Evolutionary conservation across 495 filamentous ascomycete species (phyloP), one percentile per base, ranked within the genome.

Genomic region (Tuber magnatum): DNA sequence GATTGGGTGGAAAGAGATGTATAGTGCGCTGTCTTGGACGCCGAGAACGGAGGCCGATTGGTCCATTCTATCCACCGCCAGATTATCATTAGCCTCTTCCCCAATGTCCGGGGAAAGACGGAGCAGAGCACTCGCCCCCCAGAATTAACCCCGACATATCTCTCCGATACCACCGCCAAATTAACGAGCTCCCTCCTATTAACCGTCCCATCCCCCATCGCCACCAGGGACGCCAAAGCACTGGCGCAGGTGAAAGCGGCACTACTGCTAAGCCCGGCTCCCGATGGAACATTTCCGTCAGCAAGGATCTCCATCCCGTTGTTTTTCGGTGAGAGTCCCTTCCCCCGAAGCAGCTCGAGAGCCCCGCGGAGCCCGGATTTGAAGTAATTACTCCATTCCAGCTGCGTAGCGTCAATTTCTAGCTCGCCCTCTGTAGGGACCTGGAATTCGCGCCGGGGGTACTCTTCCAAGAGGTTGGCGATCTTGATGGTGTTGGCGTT

Each of bases 311-410:
- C 87, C 91, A 99, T 93, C 79, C 92, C 92, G 40, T 87, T 89
- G 5, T 92, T 91, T 28, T 86, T 85, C 70, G 92, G 89, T 71
- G 86, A 84, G 2, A 83, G 74, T 44, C 87, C 85, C 80, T 91
- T 90, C 86, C 92, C 89, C 78, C 88, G 88, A 80, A 99, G 85
- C 71, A 97, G 86, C 82, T 93, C 89, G 44, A 96, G 81, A 9
- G 94, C 94, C 28, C 93, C 95, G 6, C 89, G 86, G 68, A 97
- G 86, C 0, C 95, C 96, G 35, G 93, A 91, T 85, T 93, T 97
- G 89, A 99, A 97, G 87, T 99, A 99, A 82, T 97, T 98, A 69
- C 94, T 91, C 96, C 96, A 99, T 84, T 97, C 93, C 77, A 94
- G 92, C 77, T 90, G 86, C 77, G 89, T 92, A 68, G 90, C 87